Evolutionary conservation across 306 rosid species (phyloP).

Genomic region (Medicago ruthenica): DNA sequence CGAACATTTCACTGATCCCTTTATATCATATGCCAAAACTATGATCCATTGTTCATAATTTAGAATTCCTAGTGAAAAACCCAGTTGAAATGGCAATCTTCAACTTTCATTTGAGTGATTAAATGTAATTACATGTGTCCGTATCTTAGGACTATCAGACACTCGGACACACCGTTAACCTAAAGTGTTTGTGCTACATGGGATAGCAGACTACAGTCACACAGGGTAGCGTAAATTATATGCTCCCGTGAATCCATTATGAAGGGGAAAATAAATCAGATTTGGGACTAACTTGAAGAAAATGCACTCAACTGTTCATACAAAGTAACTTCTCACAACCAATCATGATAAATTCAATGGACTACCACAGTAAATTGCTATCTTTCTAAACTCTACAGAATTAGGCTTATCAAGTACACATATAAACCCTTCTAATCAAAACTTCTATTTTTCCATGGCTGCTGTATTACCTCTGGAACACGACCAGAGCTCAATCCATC

Average conservation of each 20-base stretch:
- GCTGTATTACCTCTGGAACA: not conserved
- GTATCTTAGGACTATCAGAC: not conserved
- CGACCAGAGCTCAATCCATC: conserved; percentile 13
- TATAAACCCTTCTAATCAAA: conserved; percentile 19
- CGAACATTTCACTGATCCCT: too few relatives aligned
- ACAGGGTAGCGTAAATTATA: too few relatives aligned
- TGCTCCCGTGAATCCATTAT: too few relatives aligned
- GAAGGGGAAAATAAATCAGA: too few relatives aligned
- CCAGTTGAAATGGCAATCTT: not conserved
- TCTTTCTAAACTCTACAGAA: not conserved
- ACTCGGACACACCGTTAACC: not conserved
- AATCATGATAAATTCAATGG: not conserved
- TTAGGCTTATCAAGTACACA: not conserved
- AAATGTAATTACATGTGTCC: not conserved
- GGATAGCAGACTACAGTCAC: too few relatives aligned
- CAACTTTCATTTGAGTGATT: not conserved
- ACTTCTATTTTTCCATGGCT: not conserved
- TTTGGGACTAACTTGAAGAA: too few relatives aligned
- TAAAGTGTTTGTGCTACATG: not conserved
- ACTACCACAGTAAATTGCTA: not conserved
- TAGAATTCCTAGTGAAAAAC: not conserved
- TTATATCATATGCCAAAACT: too few relatives aligned
- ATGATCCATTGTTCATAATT: not conserved
- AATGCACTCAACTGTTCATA: not conserved
- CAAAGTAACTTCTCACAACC: conserved; percentile 8